Conservation (phyloP, 2,329 filamentous ascomycete species). For the Penicillium sclerotigenum region DNA sequence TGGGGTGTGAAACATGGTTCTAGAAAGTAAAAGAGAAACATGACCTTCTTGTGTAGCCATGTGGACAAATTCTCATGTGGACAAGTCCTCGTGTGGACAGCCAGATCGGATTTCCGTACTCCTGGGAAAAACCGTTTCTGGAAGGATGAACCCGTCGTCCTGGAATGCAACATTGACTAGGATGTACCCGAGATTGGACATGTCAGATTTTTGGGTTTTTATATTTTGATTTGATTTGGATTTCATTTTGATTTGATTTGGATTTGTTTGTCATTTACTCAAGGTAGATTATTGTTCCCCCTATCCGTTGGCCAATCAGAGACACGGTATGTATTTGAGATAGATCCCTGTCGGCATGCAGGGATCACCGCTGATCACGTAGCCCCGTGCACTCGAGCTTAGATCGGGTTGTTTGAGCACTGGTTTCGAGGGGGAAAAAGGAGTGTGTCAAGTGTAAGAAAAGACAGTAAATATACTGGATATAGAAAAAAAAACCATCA, state of each 20-base stretch:
- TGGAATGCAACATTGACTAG: conserved; percentile 27
- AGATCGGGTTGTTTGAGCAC: conserved; percentile 14
- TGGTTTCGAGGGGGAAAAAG: not conserved
- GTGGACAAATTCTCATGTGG: conserved; percentile 25
- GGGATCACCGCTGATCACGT: conserved; percentile 28
- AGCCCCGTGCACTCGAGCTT: conserved; percentile 17
- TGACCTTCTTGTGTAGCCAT: conserved; percentile 12
- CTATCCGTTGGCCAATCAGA: conserved; percentile 27
- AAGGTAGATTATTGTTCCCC: conserved; percentile 15
- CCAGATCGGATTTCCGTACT: conserved; percentile 22
- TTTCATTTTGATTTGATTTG: not conserved
- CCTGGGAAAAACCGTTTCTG: conserved; percentile 25
- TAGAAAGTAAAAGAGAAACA: not conserved
- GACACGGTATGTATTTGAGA: conserved; percentile 35
- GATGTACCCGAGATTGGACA: conserved; percentile 27
- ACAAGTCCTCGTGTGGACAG: conserved; percentile 23
- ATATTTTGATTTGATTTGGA: not conserved
- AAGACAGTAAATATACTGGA: not conserved
- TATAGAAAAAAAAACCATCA: not conserved
- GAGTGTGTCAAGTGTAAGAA: not conserved
- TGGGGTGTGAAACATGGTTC: not conserved
- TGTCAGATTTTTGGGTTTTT: conserved; percentile 15
- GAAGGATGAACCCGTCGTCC: conserved; percentile 19
- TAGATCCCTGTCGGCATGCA: conserved; percentile 29
- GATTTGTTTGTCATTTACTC: not conserved